A percentile compares a stretch with the other conserved stretches of the same genome.
phyloP scores from a whole-genome alignment of 805 yeast genomes.

The Helenozyma baotianmanensis region DNA sequence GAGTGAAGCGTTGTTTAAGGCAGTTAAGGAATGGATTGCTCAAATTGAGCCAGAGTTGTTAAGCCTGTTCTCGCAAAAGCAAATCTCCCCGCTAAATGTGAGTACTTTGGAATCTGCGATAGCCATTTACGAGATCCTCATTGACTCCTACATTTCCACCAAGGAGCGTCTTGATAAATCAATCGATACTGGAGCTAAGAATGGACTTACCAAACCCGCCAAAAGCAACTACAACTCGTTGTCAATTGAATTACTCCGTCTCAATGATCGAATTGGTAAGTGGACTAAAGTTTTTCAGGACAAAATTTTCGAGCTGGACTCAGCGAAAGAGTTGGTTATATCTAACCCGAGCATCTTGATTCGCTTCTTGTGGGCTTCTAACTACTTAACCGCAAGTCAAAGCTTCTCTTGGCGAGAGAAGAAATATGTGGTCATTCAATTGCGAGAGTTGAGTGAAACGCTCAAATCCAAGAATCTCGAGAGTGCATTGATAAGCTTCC shows the following conservation, averaged over 20 bases:
- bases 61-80: constrained; percentile 3
- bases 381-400: constrained; percentile 16
- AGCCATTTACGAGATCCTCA: constrained; percentile 43
- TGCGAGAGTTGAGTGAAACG: constrained; percentile 41
- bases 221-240: constrained; percentile 29
- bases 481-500: constrained; percentile 36
- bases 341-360: no score
- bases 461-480: constrained; percentile 3
- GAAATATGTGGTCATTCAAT: constrained; percentile 21
- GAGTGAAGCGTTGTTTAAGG: constrained; percentile 22
- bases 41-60: constrained; percentile 24
- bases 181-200: constrained; percentile 17
- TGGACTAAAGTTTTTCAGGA: constrained; percentile 45
- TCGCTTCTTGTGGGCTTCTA: constrained; percentile 26
- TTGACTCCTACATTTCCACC: constrained; percentile 36
- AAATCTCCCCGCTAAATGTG: not conserved
- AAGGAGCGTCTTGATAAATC: constrained; percentile 23
- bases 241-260: constrained; percentile 32
- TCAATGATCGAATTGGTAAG: constrained; percentile 40
- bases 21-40: constrained; percentile 31
- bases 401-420: constrained; percentile 29
- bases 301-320: constrained; percentile 7
- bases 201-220: constrained; percentile 6
- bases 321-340: no score
- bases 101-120: constrained; percentile 24